Conservation (phyloP, 129 eudicot genomes). For the Escallonia herrerae region DNA sequence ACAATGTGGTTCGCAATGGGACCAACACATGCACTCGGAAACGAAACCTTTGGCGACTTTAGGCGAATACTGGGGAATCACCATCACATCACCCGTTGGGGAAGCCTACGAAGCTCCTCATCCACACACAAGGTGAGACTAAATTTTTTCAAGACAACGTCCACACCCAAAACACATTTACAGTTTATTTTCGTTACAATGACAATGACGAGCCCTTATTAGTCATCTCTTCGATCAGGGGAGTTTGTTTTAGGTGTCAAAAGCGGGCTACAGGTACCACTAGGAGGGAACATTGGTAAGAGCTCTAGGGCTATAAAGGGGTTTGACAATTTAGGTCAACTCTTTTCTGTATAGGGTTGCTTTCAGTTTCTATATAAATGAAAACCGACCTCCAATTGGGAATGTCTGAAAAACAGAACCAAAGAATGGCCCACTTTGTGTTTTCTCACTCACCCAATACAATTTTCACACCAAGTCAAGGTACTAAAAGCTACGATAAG, state of each 20-base stretch:
- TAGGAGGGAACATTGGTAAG: conserved; percentile 4
- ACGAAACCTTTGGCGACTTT: conserved; percentile 10
- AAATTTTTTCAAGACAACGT: no score
- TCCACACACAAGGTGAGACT: no score
- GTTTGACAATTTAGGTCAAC: neutral
- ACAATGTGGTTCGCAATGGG: conserved; percentile 6
- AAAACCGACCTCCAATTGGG: conserved; percentile 13
- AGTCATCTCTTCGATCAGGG: no score
- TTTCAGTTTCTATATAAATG: neutral
- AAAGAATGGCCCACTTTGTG: conserved; percentile 21
- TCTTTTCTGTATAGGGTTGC: neutral
- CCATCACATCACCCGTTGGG: no score
- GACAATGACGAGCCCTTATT: no score
- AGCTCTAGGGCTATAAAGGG: neutral
- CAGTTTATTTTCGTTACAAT: no score
- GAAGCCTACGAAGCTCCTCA: no score
- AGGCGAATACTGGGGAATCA: no score
- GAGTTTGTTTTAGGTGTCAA: neutral
- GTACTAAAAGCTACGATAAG: neutral
- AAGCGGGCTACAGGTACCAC: conserved; percentile 18
- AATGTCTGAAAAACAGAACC: conserved; percentile 4
- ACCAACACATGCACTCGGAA: conserved; percentile 22
- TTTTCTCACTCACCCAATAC: conserved; percentile 17
- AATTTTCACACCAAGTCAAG: conserved; percentile 1
- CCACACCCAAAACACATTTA: no score